Conservation (phyloP, 176 grass and related monocot species). For the Musa beccarii region DNA sequence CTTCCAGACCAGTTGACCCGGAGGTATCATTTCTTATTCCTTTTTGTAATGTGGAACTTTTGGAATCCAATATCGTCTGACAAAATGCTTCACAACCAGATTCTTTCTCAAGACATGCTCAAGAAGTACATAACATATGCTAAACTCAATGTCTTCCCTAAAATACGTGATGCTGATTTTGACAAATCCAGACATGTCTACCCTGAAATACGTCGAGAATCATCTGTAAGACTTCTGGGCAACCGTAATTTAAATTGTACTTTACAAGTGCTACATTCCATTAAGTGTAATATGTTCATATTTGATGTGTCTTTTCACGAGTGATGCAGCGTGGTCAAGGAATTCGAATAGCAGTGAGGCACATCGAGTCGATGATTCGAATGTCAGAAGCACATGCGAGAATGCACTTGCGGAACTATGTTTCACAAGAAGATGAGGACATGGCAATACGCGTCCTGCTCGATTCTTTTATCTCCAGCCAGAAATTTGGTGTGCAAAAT, state of each 20-base stretch:
- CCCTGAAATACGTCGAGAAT: slow-evolving; percentile 73
- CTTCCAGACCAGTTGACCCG: slow-evolving; percentile 61
- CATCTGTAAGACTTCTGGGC: slow-evolving; percentile 43
- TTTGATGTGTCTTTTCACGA: slow-evolving; percentile 21
- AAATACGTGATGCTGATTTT: slow-evolving; percentile 78
- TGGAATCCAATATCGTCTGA: slow-evolving; percentile 2
- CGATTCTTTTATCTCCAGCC: slow-evolving; percentile 87
- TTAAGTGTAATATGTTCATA: not conserved
- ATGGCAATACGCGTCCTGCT: slow-evolving; percentile 97
- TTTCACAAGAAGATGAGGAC: slow-evolving; percentile 93
- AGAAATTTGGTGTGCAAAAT: slow-evolving; percentile 98
- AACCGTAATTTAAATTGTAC: not conserved
- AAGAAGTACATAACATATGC: slow-evolving; percentile 96
- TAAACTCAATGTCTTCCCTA: slow-evolving; percentile 89
- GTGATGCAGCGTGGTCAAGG: slow-evolving; percentile 82
- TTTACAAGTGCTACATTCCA: not conserved
- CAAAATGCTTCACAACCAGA: slow-evolving; percentile 29
- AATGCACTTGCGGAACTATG: slow-evolving; percentile 86
- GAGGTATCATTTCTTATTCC: slow-evolving; percentile 37
- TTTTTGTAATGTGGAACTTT: not conserved
- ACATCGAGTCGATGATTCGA: slow-evolving; percentile 95
- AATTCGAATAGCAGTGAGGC: slow-evolving; percentile 94
- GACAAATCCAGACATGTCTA: slow-evolving; percentile 92
- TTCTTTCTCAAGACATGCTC: slow-evolving; percentile 97
- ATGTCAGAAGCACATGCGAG: slow-evolving; percentile 94